A percentile compares a stretch with the other conserved stretches of the same genome.
Conservation (phyloP, 2,329 filamentous ascomycete species). For the Venturia oleaginea region DNA sequence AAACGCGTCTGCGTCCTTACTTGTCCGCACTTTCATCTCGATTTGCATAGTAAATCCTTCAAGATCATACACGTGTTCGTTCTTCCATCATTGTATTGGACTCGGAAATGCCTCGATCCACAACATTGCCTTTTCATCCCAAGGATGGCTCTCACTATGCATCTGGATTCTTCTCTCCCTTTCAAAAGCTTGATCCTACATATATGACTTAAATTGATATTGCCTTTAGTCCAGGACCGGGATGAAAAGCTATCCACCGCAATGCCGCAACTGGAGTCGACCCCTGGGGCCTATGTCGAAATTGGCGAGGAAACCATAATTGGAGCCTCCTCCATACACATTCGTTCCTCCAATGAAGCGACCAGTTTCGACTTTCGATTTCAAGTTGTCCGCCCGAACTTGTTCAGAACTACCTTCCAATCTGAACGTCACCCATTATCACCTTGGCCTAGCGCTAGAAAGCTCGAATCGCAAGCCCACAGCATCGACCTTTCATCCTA, state of each 20-base stretch:
- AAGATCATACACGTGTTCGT: not conserved
- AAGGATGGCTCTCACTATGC: not conserved
- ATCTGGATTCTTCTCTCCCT: too few relatives aligned
- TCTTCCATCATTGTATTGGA: not conserved
- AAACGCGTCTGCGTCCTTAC: not conserved
- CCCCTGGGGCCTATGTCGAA: not conserved
- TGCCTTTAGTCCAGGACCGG: too few relatives aligned
- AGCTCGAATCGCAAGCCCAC: constrained; percentile 33
- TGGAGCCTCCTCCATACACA: not conserved
- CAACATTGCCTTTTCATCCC: not conserved
- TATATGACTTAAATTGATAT: too few relatives aligned
- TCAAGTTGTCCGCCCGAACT: not conserved
- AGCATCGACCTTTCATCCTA: constrained; percentile 21
- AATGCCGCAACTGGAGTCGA: not conserved
- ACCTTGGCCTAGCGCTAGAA: constrained; percentile 51
- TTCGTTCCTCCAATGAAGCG: not conserved
- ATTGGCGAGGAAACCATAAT: not conserved
- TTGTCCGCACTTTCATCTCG: not conserved
- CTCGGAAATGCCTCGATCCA: not conserved
- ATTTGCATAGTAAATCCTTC: not conserved
- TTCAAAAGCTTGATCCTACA: too few relatives aligned
- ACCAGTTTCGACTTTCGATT: not conserved
- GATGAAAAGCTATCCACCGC: too few relatives aligned
- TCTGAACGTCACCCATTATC: constrained; percentile 54
- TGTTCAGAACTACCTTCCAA: constrained; percentile 61